Evolutionary conservation across 805 yeast genomes (phyloP).

Genomic region (Monosporozyma servazzii): DNA sequence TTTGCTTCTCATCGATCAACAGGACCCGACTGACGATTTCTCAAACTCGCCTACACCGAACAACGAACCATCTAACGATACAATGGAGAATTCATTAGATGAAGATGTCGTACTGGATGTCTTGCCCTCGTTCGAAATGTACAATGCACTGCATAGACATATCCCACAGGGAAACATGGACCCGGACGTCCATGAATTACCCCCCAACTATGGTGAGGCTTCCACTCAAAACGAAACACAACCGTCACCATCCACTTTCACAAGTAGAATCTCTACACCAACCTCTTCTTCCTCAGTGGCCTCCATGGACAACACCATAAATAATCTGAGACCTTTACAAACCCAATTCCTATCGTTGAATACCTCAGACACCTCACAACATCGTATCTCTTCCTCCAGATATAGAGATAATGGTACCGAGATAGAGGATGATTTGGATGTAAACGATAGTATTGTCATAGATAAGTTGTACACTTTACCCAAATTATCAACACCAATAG

Average conservation of each 20-base stretch:
- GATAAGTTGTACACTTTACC: conserved; percentile 21
- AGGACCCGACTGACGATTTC: conserved; percentile 14
- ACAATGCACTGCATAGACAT: conserved; percentile 19
- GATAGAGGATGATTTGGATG: conserved; percentile 10
- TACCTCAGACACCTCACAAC: not conserved
- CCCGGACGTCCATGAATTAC: conserved; percentile 13
- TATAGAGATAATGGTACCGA: not conserved
- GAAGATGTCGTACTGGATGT: conserved; percentile 15
- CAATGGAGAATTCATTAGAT: conserved; percentile 2
- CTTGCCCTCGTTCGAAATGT: conserved; percentile 23
- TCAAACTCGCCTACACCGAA: conserved; percentile 23
- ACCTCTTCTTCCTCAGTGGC: not conserved
- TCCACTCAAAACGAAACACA: not conserved
- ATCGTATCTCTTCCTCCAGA: not conserved
- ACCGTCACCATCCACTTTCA: not conserved
- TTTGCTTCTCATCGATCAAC: not conserved
- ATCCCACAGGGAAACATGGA: conserved; percentile 17
- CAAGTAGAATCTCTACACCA: not conserved
- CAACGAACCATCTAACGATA: conserved; percentile 8
- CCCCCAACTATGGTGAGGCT: conserved; percentile 11
- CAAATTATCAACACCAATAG: conserved; percentile 11
- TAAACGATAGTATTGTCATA: conserved; percentile 12
- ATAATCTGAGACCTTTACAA: not conserved
- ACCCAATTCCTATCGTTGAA: not conserved
- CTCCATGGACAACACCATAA: conserved; percentile 1